Evolutionary conservation across 345 rosid genomes (phyloP).

Genomic region (Syzygium jambos): DNA sequence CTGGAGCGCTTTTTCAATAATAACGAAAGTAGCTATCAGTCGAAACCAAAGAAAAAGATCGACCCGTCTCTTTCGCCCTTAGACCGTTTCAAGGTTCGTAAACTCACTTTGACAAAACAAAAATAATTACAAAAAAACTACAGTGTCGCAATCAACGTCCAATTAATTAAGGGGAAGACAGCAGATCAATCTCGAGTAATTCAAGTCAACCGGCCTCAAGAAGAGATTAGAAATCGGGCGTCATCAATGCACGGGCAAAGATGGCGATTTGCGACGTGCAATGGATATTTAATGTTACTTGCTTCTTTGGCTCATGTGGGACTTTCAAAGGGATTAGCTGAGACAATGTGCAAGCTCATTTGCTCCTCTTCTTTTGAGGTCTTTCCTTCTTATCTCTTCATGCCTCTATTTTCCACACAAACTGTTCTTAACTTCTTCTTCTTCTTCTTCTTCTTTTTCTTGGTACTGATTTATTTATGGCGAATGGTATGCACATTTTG

Average conservation of each 20-base stretch:
- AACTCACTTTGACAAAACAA: not conserved
- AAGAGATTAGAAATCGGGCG: not conserved
- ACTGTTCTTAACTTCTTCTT: not conserved
- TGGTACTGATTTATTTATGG: not conserved
- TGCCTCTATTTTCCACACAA: not conserved
- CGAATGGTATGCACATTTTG: not conserved
- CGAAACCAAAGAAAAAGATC: not conserved
- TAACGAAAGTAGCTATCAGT: not conserved
- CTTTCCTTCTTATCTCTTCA: not conserved
- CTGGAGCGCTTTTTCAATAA: not conserved
- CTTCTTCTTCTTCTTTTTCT: not conserved
- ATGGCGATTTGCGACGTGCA: not conserved
- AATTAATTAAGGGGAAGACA: not conserved
- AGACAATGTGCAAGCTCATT: not conserved
- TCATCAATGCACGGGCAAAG: not conserved
- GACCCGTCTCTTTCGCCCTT: not conserved
- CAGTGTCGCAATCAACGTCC: not conserved
- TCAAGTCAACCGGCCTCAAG: not conserved
- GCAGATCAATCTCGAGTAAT: not conserved
- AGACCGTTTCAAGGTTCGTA: not conserved
- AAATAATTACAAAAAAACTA: not conserved
- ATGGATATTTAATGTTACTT: not conserved
- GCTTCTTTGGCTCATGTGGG: not conserved
- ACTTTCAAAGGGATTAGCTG: not conserved
- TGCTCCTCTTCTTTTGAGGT: not conserved